phyloP scores from a whole-genome alignment of 495 filamentous ascomycete species.

The Terfezia claveryi region DNA sequence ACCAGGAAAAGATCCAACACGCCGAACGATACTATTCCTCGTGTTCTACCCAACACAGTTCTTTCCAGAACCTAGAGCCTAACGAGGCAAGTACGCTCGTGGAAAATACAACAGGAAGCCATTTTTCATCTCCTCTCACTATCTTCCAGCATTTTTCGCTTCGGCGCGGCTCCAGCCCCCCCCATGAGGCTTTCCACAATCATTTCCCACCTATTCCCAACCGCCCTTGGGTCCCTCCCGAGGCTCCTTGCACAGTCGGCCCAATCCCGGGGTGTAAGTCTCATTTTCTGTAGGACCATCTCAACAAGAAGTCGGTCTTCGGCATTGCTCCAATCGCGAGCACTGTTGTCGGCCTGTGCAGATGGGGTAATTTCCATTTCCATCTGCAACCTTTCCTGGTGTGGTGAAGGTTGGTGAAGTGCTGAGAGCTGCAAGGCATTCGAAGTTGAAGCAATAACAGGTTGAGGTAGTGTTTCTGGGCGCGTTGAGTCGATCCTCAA shows the following conservation, averaged over 20 bases:
- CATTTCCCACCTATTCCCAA: constrained; percentile 45
- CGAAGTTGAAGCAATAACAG: constrained; percentile 14
- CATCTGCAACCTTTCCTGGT: background rate
- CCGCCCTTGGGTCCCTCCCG: constrained; percentile 35
- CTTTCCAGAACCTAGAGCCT: no score
- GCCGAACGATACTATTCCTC: no score
- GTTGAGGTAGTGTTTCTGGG: constrained; percentile 18
- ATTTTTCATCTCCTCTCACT: no score
- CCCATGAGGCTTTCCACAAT: background rate
- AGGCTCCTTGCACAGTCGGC: constrained; percentile 53
- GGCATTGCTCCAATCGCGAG: constrained; percentile 36
- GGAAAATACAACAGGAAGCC: no score
- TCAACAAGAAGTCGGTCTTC: constrained; percentile 52
- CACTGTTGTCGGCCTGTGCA: constrained; percentile 26
- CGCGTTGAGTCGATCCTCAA: background rate
- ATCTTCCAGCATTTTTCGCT: no score
- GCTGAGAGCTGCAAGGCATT: constrained; percentile 12
- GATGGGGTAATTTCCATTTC: constrained; percentile 6
- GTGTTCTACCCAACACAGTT: no score
- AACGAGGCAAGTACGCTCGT: no score
- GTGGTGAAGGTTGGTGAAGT: constrained; percentile 15
- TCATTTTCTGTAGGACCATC: constrained; percentile 52
- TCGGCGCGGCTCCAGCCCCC: no score
- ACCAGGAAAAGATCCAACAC: no score
- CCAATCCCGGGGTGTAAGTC: constrained; percentile 51